Base-by-base conservation (phyloP, 306 rosid species). In the Canavalia ensiformis region DNA sequence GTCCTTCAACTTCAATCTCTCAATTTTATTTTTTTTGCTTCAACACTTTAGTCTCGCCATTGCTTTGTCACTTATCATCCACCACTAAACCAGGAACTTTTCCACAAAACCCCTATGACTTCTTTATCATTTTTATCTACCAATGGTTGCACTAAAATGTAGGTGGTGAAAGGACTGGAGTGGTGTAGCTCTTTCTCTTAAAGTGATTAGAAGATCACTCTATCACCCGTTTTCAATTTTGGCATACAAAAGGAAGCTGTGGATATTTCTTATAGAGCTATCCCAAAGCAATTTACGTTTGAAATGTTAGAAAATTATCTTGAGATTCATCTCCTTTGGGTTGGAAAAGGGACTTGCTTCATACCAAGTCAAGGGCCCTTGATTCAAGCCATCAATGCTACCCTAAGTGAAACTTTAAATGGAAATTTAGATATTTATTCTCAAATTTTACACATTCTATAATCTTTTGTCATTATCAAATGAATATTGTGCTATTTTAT, bases 341-440 rank as follows among this genome's bases (percentile, higher is more conserved):
- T 94, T n/a, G 98, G 98, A 56, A 94, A 94, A 79, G 98, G 98
- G 51, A 91, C 95, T 58, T 91, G 97, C 50, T 91, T 95, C 79
- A 78, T 90, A 62, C 97, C 95, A 57, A 3, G 0, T 7, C 90
- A 74, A 69, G 94, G 98, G 2, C 97, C 98, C 80, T 67, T 88
- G 72, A 73, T 94, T 87, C 90, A 90, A 69, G 97, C 95, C 77
- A 87, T 94, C 80, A 91, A 88, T 28, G 92, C 95, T 30, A 85
- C 64, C 47, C 94, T 95, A 84, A 90, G 97, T 94, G 84, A 86
- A 55, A 68, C 76, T 34, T 4, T 3, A 70, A 68, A 28, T 18
- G 13, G 46, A 29, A 74, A 28, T 41, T 81, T 11, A 62, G 39
- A 76, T 47, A 7, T 79, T 81, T 50, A 55, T 28, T 7, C 34